Percentiles rank a stretch among this genome's conserved stretches.
Conservation (phyloP, 768 basidiomycete species). For the Flagelloscypha sp. region DNA sequence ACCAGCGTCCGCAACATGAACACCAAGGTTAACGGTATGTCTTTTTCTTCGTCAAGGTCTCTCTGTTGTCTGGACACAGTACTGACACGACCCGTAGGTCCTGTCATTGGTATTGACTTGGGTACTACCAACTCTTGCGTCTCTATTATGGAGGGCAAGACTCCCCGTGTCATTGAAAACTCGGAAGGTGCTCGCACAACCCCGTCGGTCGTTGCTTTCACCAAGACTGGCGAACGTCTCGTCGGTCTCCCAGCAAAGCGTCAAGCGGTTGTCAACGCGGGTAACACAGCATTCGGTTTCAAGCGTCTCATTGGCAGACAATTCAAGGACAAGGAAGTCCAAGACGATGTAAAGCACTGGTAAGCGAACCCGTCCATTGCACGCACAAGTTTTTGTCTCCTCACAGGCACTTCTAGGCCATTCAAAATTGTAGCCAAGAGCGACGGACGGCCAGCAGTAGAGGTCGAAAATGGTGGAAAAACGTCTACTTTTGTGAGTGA, state of each 20-base stretch:
- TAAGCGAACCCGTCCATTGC: conserved; percentile 21
- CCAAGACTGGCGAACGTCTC: conserved; percentile 94
- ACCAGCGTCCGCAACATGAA: conserved; percentile 90
- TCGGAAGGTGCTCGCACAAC: conserved; percentile 96
- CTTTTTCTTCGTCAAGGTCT: conserved; percentile 10
- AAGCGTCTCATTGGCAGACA: conserved; percentile 93
- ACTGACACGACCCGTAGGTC: conserved; percentile 35
- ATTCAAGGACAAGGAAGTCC: conserved; percentile 88
- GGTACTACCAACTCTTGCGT: conserved; percentile 92
- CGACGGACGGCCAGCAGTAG: conserved; percentile 72
- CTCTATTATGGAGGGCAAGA: conserved; percentile 92
- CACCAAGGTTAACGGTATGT: conserved; percentile 81
- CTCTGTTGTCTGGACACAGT: conserved; percentile 1
- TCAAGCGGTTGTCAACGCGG: conserved; percentile 91
- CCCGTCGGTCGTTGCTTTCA: conserved; percentile 97
- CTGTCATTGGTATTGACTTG: conserved; percentile 95
- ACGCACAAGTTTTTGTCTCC: conserved; percentile 1
- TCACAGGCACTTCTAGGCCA: conserved; percentile 42
- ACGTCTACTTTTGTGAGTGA: conserved; percentile 65
- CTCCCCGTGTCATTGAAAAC: conserved; percentile 93
- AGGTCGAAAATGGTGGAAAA: conserved; percentile 84
- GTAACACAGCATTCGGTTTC: conserved; percentile 91
- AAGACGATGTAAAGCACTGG: conserved; percentile 85
- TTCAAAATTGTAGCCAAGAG: conserved; percentile 67
- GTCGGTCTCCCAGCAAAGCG: conserved; percentile 96